These are phyloP conservation scores for Saturnispora halmiae DNA, from an alignment of 805 yeast genomes.

Conservation along the genomic window DNA sequence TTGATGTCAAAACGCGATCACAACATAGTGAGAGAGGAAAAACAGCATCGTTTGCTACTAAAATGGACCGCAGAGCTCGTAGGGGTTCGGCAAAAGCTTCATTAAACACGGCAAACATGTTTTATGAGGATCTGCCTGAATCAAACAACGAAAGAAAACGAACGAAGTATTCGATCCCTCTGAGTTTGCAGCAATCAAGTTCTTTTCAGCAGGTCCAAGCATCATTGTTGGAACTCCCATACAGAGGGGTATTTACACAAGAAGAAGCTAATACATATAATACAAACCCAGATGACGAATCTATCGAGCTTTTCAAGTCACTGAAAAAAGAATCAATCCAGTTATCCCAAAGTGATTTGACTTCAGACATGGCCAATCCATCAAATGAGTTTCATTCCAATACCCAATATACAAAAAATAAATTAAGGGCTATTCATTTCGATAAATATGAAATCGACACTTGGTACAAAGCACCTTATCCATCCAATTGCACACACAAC, in stretches of 20 bases:
- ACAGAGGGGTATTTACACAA: constrained; percentile 52
- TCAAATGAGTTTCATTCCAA: not conserved
- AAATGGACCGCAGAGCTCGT: not conserved
- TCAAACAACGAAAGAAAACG: not conserved
- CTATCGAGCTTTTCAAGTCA: constrained; percentile 31
- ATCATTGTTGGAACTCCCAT: constrained; percentile 50
- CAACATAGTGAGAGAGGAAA: too few species aligned
- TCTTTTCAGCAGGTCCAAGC: constrained; percentile 9
- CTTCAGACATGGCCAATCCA: not conserved
- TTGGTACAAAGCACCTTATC: constrained; percentile 92
- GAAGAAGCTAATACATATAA: constrained; percentile 49
- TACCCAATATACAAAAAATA: constrained; percentile 8
- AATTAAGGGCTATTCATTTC: constrained; percentile 35
- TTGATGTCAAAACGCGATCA: not conserved
- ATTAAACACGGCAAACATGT: constrained; percentile 1
- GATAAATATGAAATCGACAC: constrained; percentile 71
- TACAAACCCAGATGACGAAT: constrained; percentile 47
- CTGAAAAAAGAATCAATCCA: constrained; percentile 33
- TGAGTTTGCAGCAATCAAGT: constrained; percentile 3
- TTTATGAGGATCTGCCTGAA: constrained; percentile 3
- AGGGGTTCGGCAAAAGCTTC: constrained; percentile 8
- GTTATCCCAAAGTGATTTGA: constrained; percentile 27
- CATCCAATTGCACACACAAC: constrained; percentile 67
- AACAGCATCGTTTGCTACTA: not conserved
- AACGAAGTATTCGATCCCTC: not conserved